Conservation (phyloP, 345 rosid genomes). For the Erodium maritimum region DNA sequence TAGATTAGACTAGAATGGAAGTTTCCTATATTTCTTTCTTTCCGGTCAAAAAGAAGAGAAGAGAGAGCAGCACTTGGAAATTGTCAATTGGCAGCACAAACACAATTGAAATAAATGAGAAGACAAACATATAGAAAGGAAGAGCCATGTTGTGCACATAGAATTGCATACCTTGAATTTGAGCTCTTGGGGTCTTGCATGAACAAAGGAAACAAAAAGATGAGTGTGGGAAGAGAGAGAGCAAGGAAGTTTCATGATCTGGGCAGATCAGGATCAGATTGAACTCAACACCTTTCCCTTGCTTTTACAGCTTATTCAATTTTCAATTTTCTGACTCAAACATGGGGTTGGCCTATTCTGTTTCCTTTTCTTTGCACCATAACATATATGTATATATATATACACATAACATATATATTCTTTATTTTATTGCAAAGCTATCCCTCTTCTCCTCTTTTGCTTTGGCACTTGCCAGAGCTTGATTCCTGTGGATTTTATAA, state of each 20-base stretch:
- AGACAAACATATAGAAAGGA: background rate
- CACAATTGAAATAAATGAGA: background rate
- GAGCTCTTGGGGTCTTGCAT: constrained; percentile 83
- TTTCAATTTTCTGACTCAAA: background rate
- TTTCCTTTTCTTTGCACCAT: constrained; percentile 13
- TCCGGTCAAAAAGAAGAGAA: too few relatives aligned
- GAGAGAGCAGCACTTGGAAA: background rate
- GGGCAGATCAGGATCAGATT: constrained; percentile 10
- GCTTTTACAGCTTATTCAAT: constrained; percentile 9
- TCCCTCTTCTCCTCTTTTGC: constrained; percentile 25
- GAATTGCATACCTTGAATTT: constrained; percentile 43
- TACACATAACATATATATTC: background rate
- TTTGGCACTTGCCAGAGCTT: constrained; percentile 25
- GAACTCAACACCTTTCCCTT: constrained; percentile 7
- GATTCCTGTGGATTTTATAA: constrained; percentile 29
- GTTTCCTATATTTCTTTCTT: too few relatives aligned
- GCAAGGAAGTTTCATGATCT: constrained; percentile 27
- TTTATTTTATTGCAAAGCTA: background rate
- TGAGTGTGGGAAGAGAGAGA: constrained; percentile 16
- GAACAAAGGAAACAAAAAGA: constrained; percentile 28
- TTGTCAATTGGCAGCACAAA: too few relatives aligned
- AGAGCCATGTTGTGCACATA: background rate
- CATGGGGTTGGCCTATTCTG: constrained; percentile 23
- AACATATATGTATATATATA: background rate
- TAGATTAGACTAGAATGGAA: too few relatives aligned